Evolutionary conservation across 768 basidiomycete species (phyloP).

Genomic region (Tulasnella sp.): DNA sequence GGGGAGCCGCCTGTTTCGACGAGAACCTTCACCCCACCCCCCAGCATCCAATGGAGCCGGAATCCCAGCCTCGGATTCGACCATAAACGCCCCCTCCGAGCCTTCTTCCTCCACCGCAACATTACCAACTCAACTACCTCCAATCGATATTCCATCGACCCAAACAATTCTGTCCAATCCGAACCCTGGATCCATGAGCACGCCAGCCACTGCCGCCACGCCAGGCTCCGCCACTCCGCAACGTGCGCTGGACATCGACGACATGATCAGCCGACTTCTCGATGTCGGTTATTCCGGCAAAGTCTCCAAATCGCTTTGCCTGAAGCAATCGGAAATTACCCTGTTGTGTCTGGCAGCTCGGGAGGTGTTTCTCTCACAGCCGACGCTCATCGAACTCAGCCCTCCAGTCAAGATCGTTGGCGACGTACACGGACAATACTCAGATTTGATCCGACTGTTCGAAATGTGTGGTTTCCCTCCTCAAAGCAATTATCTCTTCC

Average conservation of each 20-base stretch:
- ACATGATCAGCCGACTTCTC: constrained; percentile 94
- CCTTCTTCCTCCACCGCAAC: constrained; percentile 29
- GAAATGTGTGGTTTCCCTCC: constrained; percentile 99
- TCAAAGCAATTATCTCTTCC: constrained; percentile 93
- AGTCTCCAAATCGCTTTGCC: constrained; percentile 89
- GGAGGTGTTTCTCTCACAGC: constrained; percentile 93
- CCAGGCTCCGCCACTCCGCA: constrained; percentile 35
- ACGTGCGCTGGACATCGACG: constrained; percentile 85
- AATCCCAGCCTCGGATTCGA: constrained; percentile 1
- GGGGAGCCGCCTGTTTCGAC: neutral
- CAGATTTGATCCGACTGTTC: constrained; percentile 95
- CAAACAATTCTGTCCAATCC: constrained; percentile 82
- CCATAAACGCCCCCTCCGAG: constrained; percentile 15
- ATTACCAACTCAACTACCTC: constrained; percentile 34
- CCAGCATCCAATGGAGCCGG: constrained; percentile 16
- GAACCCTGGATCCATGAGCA: constrained; percentile 40
- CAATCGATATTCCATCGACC: constrained; percentile 74
- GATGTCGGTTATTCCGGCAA: constrained; percentile 98
- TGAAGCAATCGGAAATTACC: constrained; percentile 95
- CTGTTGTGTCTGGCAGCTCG: constrained; percentile 92
- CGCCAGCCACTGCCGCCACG: constrained; percentile 29
- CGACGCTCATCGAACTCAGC: constrained; percentile 92
- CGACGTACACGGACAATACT: constrained; percentile 98
- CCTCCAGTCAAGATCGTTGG: constrained; percentile 99
- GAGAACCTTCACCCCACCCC: constrained; percentile 21